Evolutionary conservation across 2,329 filamentous ascomycete species (phyloP).

Genomic region (Paramyrothecium sp.): DNA sequence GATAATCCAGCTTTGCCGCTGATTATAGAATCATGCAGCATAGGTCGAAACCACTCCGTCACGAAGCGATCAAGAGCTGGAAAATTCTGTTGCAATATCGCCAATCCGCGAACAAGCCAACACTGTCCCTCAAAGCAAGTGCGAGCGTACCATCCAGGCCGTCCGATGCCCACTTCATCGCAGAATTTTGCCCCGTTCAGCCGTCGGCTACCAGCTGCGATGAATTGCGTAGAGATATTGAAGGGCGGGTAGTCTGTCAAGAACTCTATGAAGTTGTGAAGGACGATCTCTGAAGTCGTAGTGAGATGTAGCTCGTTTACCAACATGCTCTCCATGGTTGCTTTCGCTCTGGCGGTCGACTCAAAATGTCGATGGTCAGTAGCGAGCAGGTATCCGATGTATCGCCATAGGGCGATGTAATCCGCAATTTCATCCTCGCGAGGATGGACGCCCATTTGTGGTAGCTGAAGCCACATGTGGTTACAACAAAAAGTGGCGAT

Average conservation of each 20-base stretch:
- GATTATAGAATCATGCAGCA: constrained; percentile 25
- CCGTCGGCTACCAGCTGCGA: constrained; percentile 33
- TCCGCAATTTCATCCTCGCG: constrained; percentile 56
- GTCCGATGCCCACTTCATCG: constrained; percentile 29
- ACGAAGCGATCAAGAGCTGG: constrained; percentile 21
- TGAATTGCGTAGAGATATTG: constrained; percentile 30
- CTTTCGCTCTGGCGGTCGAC: constrained; percentile 20
- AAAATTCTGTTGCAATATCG: constrained; percentile 20
- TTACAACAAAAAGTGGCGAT: constrained; percentile 63
- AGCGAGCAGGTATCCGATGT: constrained; percentile 26
- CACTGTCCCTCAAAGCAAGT: constrained; percentile 28
- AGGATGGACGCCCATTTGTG: constrained; percentile 61
- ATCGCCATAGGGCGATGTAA: constrained; percentile 58
- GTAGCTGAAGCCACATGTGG: constrained; percentile 61
- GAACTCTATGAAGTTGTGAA: constrained; percentile 35
- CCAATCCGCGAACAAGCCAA: constrained; percentile 25
- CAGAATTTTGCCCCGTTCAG: constrained; percentile 36
- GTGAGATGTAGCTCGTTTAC: constrained; percentile 31
- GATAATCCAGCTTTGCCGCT: constrained; percentile 20
- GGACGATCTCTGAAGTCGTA: constrained; percentile 29
- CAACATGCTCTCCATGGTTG: constrained; percentile 30
- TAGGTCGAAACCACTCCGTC: constrained; percentile 18
- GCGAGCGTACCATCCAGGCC: constrained; percentile 23
- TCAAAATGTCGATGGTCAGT: constrained; percentile 23
- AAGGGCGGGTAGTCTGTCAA: constrained; percentile 33